phyloP scores from a whole-genome alignment of 2,329 filamentous ascomycete species.

The Cryphonectria naterciae region DNA sequence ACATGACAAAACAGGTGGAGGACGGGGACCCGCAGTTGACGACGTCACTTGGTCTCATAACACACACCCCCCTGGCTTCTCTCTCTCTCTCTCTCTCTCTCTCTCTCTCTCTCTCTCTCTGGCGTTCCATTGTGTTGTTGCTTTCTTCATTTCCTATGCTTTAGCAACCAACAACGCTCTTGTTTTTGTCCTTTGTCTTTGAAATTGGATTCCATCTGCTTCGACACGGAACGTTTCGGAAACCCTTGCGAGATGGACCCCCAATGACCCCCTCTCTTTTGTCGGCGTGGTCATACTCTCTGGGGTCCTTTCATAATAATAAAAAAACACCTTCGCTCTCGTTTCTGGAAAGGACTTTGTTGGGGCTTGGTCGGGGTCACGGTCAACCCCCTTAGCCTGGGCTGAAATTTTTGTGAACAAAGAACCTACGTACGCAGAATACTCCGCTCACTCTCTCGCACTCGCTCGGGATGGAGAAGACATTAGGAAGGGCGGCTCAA shows the following conservation, averaged over 20 bases:
- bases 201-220: neutral
- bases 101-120: no score
- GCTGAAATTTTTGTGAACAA: neutral
- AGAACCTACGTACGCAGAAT: neutral
- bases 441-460: neutral
- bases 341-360: neutral
- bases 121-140: no score
- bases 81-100: no score
- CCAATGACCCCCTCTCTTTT: no score
- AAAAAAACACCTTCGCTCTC: no score
- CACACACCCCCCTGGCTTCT: no score
- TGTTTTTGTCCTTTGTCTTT: neutral
- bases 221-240: neutral
- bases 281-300: no score
- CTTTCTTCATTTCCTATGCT: no score
- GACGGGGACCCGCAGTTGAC: neutral
- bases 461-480: neutral
- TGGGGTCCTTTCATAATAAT: no score
- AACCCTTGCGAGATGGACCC: no score
- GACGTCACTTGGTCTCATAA: slow-evolving; percentile 4
- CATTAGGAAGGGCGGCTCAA: neutral
- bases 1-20: neutral
- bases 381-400: no score
- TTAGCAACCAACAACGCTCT: neutral
- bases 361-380: no score